Conservation (phyloP, 176 grass and related monocot genomes). For the Elaeis guineensis region DNA sequence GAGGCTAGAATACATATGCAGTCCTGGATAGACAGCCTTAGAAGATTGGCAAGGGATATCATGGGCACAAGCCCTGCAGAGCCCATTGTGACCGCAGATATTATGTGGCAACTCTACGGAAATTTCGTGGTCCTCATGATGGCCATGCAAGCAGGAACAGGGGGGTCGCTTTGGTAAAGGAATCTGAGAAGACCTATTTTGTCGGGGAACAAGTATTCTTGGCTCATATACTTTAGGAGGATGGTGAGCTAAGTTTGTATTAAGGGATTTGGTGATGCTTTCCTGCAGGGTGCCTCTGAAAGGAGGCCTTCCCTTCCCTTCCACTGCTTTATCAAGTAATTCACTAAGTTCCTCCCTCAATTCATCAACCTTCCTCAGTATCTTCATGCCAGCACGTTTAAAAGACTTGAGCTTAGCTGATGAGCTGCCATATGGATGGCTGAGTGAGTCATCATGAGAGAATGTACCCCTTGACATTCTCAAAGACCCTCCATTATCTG, state of each 20-base stretch:
- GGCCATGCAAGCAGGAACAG: background rate
- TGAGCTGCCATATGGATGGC: constrained; percentile 20
- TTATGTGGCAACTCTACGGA: constrained; percentile 4
- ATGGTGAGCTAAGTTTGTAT: background rate
- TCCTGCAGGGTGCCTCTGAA: constrained; percentile 17
- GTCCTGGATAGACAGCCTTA: no score
- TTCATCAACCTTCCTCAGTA: constrained; percentile 64
- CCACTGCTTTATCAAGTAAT: constrained; percentile 45
- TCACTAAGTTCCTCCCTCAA: constrained; percentile 54
- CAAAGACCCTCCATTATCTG: constrained; percentile 4
- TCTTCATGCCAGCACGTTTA: constrained; percentile 42
- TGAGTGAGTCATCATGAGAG: constrained; percentile 9
- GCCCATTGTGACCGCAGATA: constrained; percentile 1
- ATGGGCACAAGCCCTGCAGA: constrained; percentile 14
- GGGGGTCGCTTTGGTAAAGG: no score
- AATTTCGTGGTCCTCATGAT: background rate
- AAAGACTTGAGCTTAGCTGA: constrained; percentile 34
- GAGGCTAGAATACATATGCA: no score
- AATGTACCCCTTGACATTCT: background rate
- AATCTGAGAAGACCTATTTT: no score
- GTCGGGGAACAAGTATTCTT: no score
- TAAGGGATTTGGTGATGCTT: background rate
- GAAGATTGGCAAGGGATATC: background rate
- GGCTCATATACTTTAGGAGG: background rate
- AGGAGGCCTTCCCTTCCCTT: constrained; percentile 18